A percentile compares a stretch with the other conserved stretches of the same genome.
Evolutionary conservation across 2,329 filamentous ascomycete genomes (phyloP).

Genomic region (Cladophialophora chaetospira): DNA sequence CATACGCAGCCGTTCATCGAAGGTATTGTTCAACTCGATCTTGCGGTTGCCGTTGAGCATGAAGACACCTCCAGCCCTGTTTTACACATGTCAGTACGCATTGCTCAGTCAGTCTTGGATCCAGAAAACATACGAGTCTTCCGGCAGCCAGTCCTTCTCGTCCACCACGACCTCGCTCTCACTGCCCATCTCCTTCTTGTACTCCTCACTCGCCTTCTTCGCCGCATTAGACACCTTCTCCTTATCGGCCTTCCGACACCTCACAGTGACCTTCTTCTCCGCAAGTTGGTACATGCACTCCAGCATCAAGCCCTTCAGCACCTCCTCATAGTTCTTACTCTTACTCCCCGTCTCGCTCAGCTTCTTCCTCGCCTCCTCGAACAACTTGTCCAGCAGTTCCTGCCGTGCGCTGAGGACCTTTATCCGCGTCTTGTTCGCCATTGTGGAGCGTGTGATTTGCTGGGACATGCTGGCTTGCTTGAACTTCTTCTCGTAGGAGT

Average conservation of each 20-base stretch:
- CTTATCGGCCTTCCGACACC: slow-evolving; percentile 77
- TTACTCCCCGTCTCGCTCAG: slow-evolving; percentile 69
- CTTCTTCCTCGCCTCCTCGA: slow-evolving; percentile 75
- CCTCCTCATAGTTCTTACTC: slow-evolving; percentile 70
- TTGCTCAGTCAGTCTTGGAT: not conserved
- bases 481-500: slow-evolving; percentile 96
- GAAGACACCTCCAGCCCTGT: slow-evolving; percentile 77
- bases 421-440: slow-evolving; percentile 93
- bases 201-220: slow-evolving; percentile 75
- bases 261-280: slow-evolving; percentile 74
- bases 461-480: slow-evolving; percentile 98
- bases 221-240: slow-evolving; percentile 76
- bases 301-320: slow-evolving; percentile 78
- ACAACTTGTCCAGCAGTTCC: slow-evolving; percentile 86
- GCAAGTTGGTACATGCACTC: slow-evolving; percentile 87
- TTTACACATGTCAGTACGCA: not conserved
- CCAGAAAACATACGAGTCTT: slow-evolving; percentile 70
- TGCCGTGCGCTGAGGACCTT: slow-evolving; percentile 84
- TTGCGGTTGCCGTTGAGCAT: slow-evolving; percentile 83
- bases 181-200: slow-evolving; percentile 74
- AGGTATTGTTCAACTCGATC: slow-evolving; percentile 98
- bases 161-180: slow-evolving; percentile 72
- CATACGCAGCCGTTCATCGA: slow-evolving; percentile 84
- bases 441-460: slow-evolving; percentile 95
- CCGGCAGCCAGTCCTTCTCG: slow-evolving; percentile 75